These are phyloP conservation scores for Rhizopogon salebrosus DNA, from an alignment of 768 basidiomycete genomes.

Conservation along the genomic window DNA sequence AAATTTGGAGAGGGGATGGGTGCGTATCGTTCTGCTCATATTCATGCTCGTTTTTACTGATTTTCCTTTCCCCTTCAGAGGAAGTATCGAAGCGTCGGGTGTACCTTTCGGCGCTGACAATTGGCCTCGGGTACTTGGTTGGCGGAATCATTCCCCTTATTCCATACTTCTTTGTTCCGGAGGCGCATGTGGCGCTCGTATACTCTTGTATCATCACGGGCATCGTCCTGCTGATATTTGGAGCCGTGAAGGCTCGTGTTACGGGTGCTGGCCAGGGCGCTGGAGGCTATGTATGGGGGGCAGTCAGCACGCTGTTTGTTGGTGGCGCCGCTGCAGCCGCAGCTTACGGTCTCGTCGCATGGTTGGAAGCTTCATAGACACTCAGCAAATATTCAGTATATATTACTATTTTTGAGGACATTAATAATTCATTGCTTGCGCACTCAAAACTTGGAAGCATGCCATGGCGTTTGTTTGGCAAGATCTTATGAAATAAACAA, in stretches of 20 bases:
- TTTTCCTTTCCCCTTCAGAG: constrained; percentile 44
- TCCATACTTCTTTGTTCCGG: constrained; percentile 85
- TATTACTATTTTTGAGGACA: not conserved
- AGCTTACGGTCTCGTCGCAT: constrained; percentile 55
- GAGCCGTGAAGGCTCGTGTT: constrained; percentile 77
- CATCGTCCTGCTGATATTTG: constrained; percentile 77
- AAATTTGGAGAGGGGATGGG: constrained; percentile 94
- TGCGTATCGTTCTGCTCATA: constrained; percentile 28
- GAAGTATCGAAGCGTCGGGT: constrained; percentile 82
- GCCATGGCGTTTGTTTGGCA: not conserved
- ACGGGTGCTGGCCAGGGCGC: constrained; percentile 64
- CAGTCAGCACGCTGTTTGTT: constrained; percentile 76
- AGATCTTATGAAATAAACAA: not conserved
- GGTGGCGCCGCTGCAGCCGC: constrained; percentile 86
- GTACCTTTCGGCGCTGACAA: constrained; percentile 90
- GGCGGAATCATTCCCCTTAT: constrained; percentile 92
- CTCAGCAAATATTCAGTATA: not conserved
- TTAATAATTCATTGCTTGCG: too few species aligned
- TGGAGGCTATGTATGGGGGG: constrained; percentile 74
- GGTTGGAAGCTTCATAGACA: constrained; percentile 31
- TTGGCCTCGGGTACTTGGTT: constrained; percentile 89
- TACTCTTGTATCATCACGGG: constrained; percentile 75
- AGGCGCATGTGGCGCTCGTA: constrained; percentile 62
- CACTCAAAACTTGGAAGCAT: too few species aligned
- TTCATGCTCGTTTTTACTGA: not conserved